Evolutionary conservation across 768 basidiomycete genomes (phyloP).

Genomic region (Panaeolus cyanescens): DNA sequence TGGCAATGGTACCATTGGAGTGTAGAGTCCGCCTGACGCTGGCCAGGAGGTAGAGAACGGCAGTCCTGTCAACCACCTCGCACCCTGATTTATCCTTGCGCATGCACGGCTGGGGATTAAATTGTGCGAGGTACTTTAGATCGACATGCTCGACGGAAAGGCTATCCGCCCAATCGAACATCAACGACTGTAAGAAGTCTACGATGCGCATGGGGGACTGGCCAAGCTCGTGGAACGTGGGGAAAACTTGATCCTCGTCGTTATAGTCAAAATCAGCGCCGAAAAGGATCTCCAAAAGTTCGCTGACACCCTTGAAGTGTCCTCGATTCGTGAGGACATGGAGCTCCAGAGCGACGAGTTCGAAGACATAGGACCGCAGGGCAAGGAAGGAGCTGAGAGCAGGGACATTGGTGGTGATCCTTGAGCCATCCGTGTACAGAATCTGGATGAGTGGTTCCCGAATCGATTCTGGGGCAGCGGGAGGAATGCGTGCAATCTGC

Average conservation of each 20-base stretch:
- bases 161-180: conserved; percentile 87
- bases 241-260: conserved; percentile 51
- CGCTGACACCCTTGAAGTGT: conserved; percentile 70
- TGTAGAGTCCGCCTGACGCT: conserved; percentile 63
- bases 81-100: conserved; percentile 72
- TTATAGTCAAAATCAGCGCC: conserved; percentile 55
- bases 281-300: conserved; percentile 82
- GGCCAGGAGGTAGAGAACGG: conserved; percentile 70
- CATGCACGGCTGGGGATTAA: conserved; percentile 73
- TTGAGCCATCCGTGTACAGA: conserved; percentile 70
- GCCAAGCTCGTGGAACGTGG: conserved; percentile 70
- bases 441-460: conserved; percentile 60
- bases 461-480: conserved; percentile 52
- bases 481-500: conserved; percentile 79
- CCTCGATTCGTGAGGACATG: conserved; percentile 83
- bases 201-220: conserved; percentile 86
- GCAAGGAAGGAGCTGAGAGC: conserved; percentile 77
- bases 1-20: conserved; percentile 65
- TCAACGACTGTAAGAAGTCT: conserved; percentile 84
- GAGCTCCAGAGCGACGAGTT: conserved; percentile 84
- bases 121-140: conserved; percentile 61
- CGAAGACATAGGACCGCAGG: conserved; percentile 81
- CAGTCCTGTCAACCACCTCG: conserved; percentile 77
- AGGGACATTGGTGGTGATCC: conserved; percentile 66
- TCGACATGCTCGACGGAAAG: conserved; percentile 57